Evolutionary conservation across 2,329 filamentous ascomycete genomes (phyloP).

Genomic region (Aureobasidium uvarum): DNA sequence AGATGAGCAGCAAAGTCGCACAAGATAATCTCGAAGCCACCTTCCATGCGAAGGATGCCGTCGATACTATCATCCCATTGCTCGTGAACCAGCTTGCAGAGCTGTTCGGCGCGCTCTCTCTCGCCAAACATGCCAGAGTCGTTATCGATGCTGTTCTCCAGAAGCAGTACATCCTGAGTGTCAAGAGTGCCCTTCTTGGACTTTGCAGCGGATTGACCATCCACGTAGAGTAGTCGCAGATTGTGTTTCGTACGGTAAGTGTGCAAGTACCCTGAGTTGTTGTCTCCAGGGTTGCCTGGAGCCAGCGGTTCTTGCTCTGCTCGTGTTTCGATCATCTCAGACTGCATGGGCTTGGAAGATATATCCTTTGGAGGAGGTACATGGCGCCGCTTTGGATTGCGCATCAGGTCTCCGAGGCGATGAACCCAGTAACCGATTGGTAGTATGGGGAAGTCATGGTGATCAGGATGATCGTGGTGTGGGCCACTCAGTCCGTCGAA

Average conservation of each 20-base stretch:
- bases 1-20: conserved; percentile 58
- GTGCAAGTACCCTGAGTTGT: conserved; percentile 59
- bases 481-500: background rate
- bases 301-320: background rate
- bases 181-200: conserved; percentile 65
- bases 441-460: background rate
- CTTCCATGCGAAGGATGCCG: conserved; percentile 65
- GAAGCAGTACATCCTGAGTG: conserved; percentile 61
- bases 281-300: conserved; percentile 13
- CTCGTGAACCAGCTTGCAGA: conserved; percentile 55
- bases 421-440: conserved; percentile 4
- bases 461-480: background rate
- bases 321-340: background rate
- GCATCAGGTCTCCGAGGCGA: conserved; percentile 12
- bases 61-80: conserved; percentile 57
- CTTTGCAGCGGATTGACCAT: conserved; percentile 69
- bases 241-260: conserved; percentile 60
- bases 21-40: conserved; percentile 68
- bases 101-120: conserved; percentile 50
- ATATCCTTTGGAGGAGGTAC: background rate
- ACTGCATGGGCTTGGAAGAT: background rate
- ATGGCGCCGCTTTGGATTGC: conserved; percentile 8
- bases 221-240: conserved; percentile 64
- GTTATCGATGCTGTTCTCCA: conserved; percentile 30
- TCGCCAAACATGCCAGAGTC: conserved; percentile 47